phyloP scores from a whole-genome alignment of 1,284 basidiomycete species.

The Puccinia polysora region DNA sequence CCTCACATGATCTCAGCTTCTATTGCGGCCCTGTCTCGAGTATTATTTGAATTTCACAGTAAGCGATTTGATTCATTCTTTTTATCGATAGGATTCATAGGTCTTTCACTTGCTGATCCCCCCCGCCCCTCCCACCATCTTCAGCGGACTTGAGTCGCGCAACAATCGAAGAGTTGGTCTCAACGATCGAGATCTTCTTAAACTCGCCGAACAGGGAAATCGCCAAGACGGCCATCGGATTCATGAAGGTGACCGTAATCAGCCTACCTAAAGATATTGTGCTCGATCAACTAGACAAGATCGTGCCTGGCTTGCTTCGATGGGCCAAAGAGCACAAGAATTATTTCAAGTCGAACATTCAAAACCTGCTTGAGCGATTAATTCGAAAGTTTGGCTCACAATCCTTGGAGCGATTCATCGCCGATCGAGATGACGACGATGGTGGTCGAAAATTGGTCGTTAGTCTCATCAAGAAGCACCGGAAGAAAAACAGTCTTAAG shows the following conservation, averaged over 20 bases:
- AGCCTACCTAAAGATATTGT: constrained; percentile 69
- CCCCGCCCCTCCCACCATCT: constrained; percentile 53
- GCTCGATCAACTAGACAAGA: constrained; percentile 66
- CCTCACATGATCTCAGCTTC: constrained; percentile 99
- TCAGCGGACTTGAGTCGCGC: constrained; percentile 65
- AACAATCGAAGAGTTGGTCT: constrained; percentile 65
- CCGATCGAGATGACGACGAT: constrained; percentile 56
- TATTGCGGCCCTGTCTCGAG: constrained; percentile 84
- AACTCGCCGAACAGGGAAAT: constrained; percentile 93
- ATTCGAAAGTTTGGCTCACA: constrained; percentile 85
- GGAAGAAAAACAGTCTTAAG: constrained; percentile 58
- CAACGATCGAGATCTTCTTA: constrained; percentile 83
- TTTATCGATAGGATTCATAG: constrained; percentile 16
- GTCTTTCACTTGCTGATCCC: not conserved
- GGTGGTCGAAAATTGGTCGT: constrained; percentile 67
- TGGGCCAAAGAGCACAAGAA: constrained; percentile 99
- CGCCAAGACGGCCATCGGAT: constrained; percentile 91
- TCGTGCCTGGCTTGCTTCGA: constrained; percentile 77
- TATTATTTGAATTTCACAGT: constrained; percentile 97
- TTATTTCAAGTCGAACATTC: constrained; percentile 94
- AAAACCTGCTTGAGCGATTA: constrained; percentile 95
- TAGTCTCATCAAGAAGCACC: constrained; percentile 84
- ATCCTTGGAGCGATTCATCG: constrained; percentile 60
- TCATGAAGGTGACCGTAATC: constrained; percentile 88
- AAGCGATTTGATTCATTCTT: constrained; percentile 43